Percentiles rank a stretch among this genome's conserved stretches.
phyloP scores from a whole-genome alignment of 805 yeast genomes.

The Candida hispaniensis region DNA sequence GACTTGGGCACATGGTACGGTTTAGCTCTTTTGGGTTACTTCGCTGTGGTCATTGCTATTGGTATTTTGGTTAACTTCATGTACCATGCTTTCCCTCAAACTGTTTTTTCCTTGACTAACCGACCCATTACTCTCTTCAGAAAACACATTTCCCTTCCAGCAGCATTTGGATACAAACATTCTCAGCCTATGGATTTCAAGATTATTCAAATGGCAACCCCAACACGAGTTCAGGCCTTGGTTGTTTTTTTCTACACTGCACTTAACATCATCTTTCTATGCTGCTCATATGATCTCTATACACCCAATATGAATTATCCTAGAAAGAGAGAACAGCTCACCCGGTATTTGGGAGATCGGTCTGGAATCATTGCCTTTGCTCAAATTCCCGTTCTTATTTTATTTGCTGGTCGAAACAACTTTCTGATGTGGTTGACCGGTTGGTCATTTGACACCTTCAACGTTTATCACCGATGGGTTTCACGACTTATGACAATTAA shows the following conservation, averaged over 20 bases:
- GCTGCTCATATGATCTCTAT: constrained; percentile 19
- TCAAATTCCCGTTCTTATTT: constrained; percentile 34
- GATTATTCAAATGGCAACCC: constrained; percentile 24
- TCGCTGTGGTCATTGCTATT: constrained; percentile 24
- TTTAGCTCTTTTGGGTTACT: constrained; percentile 24
- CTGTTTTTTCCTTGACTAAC: constrained; percentile 5
- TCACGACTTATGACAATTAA: constrained; percentile 44
- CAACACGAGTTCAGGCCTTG: constrained; percentile 34
- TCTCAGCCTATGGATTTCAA: constrained; percentile 22
- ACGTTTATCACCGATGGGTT: constrained; percentile 51
- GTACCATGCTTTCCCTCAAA: constrained; percentile 16
- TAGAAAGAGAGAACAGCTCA: constrained; percentile 24
- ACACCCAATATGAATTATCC: constrained; percentile 24
- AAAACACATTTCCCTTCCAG: constrained; percentile 30
- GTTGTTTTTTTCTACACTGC: constrained; percentile 29
- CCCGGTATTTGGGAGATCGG: constrained; percentile 35
- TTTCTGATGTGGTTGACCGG: constrained; percentile 54
- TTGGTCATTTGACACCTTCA: constrained; percentile 49
- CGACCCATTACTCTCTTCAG: constrained; percentile 19
- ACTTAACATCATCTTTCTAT: constrained; percentile 27
- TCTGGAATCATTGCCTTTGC: constrained; percentile 37
- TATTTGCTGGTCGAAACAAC: constrained; percentile 64
- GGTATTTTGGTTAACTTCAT: constrained; percentile 22
- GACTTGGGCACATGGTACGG: constrained; percentile 20
- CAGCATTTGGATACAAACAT: constrained; percentile 29